phyloP scores from a whole-genome alignment of 2,329 filamentous ascomycete species.

The Ascocoryne sarcoides region DNA sequence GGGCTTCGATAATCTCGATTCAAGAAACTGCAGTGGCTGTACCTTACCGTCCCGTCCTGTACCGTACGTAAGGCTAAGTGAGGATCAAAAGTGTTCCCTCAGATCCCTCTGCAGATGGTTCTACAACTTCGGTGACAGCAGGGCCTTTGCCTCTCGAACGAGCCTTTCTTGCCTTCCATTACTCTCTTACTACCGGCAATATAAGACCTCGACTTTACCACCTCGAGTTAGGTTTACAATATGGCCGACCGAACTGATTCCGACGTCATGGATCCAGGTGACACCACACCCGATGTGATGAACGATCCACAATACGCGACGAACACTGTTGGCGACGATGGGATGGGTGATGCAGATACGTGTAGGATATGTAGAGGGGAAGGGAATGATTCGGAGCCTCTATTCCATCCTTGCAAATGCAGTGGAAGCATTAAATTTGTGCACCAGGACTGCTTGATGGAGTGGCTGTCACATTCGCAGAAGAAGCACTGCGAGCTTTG shows the following conservation, averaged over 20 bases:
- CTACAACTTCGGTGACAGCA: slow-evolving; percentile 13
- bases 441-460: slow-evolving; percentile 96
- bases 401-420: slow-evolving; percentile 98
- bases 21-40: no score
- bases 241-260: neutral
- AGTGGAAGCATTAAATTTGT: slow-evolving; percentile 98
- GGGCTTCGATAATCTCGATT: no score
- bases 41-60: no score
- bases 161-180: slow-evolving; percentile 1
- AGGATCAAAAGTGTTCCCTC: neutral
- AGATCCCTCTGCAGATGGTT: slow-evolving; percentile 20
- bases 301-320: slow-evolving; percentile 44
- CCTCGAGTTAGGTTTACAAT: neutral
- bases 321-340: slow-evolving; percentile 29
- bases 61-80: no score
- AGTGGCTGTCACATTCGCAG: slow-evolving; percentile 96
- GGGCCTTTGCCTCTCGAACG: slow-evolving; percentile 24
- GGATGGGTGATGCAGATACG: slow-evolving; percentile 50
- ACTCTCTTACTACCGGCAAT: no score
- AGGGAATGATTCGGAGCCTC: slow-evolving; percentile 68
- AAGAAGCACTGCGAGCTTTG: slow-evolving; percentile 99
- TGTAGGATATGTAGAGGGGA: slow-evolving; percentile 96
- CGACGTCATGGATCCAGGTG: no score
- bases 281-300: slow-evolving; percentile 41
- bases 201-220: neutral